Evolutionary conservation across 306 rosid species (phyloP).

Genomic region (Quercus rubra): DNA sequence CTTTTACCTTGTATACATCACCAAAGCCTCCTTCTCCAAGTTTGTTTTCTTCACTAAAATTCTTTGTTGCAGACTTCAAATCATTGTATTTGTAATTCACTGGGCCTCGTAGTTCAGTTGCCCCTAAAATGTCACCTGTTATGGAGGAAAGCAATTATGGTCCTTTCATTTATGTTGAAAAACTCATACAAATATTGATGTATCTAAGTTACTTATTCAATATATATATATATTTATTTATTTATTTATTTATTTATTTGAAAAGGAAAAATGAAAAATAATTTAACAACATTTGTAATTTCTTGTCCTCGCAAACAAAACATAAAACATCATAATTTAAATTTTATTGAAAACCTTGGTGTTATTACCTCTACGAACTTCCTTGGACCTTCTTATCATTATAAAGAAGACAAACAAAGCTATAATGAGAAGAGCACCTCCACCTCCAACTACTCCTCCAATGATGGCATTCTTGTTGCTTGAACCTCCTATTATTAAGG

Average conservation of each 20-base stretch:
- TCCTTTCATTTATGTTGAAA: background rate
- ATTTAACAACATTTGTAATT: background rate
- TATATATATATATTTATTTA: too few relatives aligned
- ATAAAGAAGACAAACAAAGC: constrained; percentile 37
- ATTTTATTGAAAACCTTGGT: background rate
- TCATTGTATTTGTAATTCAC: constrained; percentile 47
- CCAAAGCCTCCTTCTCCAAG: constrained; percentile 83
- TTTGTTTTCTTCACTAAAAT: constrained; percentile 53
- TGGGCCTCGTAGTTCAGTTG: constrained; percentile 64
- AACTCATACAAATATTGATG: background rate
- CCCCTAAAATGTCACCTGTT: constrained; percentile 60
- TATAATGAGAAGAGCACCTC: constrained; percentile 35
- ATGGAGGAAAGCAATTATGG: background rate
- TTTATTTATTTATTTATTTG: background rate
- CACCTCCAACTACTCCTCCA: constrained; percentile 71
- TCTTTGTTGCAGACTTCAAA: constrained; percentile 56
- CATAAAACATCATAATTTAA: background rate
- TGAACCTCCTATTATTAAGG: constrained; percentile 23
- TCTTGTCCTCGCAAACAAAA: background rate
- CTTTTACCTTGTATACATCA: constrained; percentile 59
- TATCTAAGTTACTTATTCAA: background rate
- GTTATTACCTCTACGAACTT: constrained; percentile 45
- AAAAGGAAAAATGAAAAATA: background rate
- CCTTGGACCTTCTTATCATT: constrained; percentile 31
- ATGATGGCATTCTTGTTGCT: constrained; percentile 52